Percentiles rank a stretch among this genome's conserved stretches.
Evolutionary conservation across 2,329 filamentous ascomycete species (phyloP).

Genomic region (Hypomyces rosellus): DNA sequence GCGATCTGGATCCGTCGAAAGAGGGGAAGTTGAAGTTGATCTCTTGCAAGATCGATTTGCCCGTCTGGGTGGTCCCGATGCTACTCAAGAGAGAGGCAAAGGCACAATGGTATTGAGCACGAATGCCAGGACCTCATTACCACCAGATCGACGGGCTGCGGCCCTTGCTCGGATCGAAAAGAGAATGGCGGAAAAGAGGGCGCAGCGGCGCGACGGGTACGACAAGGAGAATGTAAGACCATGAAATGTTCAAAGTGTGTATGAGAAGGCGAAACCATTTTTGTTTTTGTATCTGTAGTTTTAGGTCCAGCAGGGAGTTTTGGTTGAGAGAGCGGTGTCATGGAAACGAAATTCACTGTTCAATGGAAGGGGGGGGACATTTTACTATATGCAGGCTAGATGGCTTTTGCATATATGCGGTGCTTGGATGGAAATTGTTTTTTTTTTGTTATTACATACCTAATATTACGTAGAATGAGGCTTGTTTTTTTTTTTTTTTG

Average conservation of each 20-base stretch:
- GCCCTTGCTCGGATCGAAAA: slow-evolving; percentile 50
- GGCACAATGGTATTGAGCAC: slow-evolving; percentile 19
- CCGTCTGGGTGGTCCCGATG: slow-evolving; percentile 35
- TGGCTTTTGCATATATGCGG: background rate
- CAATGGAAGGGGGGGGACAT: background rate
- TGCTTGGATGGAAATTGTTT: slow-evolving; percentile 2
- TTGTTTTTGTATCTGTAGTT: background rate
- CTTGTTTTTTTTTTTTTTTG: background rate
- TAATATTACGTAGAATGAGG: slow-evolving; percentile 2
- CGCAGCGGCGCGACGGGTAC: slow-evolving; percentile 24
- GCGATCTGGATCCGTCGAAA: slow-evolving; percentile 13
- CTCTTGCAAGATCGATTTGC: slow-evolving; percentile 40
- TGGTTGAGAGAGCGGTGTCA: background rate
- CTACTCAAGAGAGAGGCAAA: slow-evolving; percentile 10
- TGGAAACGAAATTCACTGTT: background rate
- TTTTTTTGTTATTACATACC: background rate
- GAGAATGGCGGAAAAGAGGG: slow-evolving; percentile 45
- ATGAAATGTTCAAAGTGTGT: slow-evolving; percentile 14
- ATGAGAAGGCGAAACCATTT: background rate
- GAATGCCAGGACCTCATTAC: slow-evolving; percentile 34
- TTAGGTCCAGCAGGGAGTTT: slow-evolving; percentile 19
- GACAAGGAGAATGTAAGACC: slow-evolving; percentile 49
- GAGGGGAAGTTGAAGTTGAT: slow-evolving; percentile 35
- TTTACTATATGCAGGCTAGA: background rate
- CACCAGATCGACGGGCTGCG: slow-evolving; percentile 46